A percentile compares a stretch with the other conserved stretches of the same genome.
These are phyloP conservation scores for Colletotrichum agaves DNA, from an alignment of 2,329 filamentous ascomycete genomes.

Conservation along the genomic window DNA sequence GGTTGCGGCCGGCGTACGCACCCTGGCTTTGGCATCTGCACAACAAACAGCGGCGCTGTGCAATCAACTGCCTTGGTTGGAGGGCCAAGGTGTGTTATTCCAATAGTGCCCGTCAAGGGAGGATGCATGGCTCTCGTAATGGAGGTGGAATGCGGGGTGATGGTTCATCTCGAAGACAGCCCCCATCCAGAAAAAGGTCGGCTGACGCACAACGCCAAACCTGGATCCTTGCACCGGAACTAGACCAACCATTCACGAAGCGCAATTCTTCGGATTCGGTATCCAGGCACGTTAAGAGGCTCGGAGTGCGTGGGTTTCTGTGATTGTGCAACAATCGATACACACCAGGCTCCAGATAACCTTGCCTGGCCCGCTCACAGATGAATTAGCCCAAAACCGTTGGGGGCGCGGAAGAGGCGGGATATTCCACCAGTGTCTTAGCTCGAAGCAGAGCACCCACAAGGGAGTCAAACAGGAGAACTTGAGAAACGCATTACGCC, in stretches of 20 bases:
- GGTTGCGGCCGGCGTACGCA: constrained; percentile 21
- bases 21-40: neutral
- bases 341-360: too few species aligned
- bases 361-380: neutral
- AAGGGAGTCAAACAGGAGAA: neutral
- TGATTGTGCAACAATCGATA: constrained; percentile 6
- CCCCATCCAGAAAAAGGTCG: constrained; percentile 23
- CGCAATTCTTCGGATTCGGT: constrained; percentile 23
- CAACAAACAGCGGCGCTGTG: neutral
- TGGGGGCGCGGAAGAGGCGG: constrained; percentile 15
- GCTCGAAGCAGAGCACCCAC: constrained; percentile 4
- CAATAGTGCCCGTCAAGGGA: constrained; percentile 11
- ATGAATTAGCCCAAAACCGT: neutral
- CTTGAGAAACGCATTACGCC: neutral
- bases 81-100: constrained; percentile 11
- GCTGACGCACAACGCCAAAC: constrained; percentile 28
- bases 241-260: constrained; percentile 21
- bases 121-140: constrained; percentile 4
- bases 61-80: neutral
- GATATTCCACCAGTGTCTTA: constrained; percentile 27
- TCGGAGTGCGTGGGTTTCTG: constrained; percentile 20
- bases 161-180: constrained; percentile 1
- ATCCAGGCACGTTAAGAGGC: constrained; percentile 29
- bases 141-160: constrained; percentile 20
- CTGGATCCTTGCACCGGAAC: constrained; percentile 32